A percentile compares a stretch with the other conserved stretches of the same genome.
Conservation (phyloP, 2,329 filamentous ascomycete genomes). For the Colletotrichum aenigma region DNA sequence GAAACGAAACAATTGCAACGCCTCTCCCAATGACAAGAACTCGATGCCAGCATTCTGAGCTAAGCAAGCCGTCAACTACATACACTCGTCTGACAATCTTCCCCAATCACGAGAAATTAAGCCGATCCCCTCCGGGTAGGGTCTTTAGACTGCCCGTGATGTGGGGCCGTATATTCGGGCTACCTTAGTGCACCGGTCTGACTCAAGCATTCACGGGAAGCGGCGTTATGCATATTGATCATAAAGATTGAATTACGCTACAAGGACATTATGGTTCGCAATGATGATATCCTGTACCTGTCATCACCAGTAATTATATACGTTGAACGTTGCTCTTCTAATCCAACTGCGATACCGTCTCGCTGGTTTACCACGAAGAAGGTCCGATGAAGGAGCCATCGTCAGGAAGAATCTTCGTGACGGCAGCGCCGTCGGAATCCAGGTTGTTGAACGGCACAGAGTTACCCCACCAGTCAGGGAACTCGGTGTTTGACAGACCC, state of each 20-base stretch:
- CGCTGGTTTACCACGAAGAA: slow-evolving; percentile 23
- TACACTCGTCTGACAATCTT: not conserved
- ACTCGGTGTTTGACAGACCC: slow-evolving; percentile 44
- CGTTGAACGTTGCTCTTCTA: not conserved
- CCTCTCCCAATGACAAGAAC: not conserved
- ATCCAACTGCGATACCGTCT: not conserved
- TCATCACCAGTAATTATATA: not conserved
- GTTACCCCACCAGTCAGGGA: slow-evolving; percentile 59
- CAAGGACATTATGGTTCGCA: not conserved
- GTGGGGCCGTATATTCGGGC: too few species aligned
- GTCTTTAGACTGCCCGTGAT: not conserved
- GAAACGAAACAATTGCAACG: not conserved
- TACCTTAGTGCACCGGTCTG: too few species aligned
- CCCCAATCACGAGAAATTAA: not conserved
- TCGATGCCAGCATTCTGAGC: not conserved
- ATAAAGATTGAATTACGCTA: not conserved
- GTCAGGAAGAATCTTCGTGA: slow-evolving; percentile 29
- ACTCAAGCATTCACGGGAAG: too few species aligned
- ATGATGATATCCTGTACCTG: not conserved
- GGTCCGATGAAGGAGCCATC: slow-evolving; percentile 32
- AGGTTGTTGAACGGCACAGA: slow-evolving; percentile 36
- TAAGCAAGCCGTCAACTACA: accelerated
- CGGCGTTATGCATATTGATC: not conserved
- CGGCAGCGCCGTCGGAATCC: slow-evolving; percentile 27
- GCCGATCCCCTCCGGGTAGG: not conserved